Percentiles rank a stretch among this genome's conserved stretches.
phyloP scores from a whole-genome alignment of 225 moss, liverwort and hornwort genomes.

The Thuidium tamariscinum region DNA sequence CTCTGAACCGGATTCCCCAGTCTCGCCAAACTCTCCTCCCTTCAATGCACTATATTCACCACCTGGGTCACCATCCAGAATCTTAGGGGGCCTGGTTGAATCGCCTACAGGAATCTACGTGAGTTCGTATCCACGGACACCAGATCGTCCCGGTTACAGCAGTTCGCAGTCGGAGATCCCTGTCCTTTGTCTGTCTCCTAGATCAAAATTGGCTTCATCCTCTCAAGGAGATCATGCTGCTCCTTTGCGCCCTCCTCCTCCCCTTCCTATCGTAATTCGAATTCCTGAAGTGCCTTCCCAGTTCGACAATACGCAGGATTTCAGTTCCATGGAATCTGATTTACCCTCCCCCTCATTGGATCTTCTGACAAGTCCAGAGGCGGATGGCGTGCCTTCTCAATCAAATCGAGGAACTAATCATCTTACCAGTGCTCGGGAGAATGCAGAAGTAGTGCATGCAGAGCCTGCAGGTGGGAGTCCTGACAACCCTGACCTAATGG shows the following conservation, averaged over 20 bases:
- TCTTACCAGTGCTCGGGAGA: background rate
- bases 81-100: background rate
- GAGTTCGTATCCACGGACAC: background rate
- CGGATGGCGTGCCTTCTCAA: background rate
- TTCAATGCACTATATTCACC: constrained; percentile 38
- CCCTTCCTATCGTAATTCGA: background rate
- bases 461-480: background rate
- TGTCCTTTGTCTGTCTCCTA: constrained; percentile 20
- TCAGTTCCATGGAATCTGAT: background rate
- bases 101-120: constrained; percentile 10
- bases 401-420: background rate
- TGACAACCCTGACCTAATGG: background rate
- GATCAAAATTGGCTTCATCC: background rate
- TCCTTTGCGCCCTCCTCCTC: constrained; percentile 29
- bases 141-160: background rate
- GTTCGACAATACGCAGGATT: background rate
- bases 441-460: background rate
- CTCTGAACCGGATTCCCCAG: constrained; percentile 29
- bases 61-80: constrained; percentile 20
- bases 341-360: background rate
- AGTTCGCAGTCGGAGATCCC: constrained; percentile 24
- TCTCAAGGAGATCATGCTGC: constrained; percentile 7
- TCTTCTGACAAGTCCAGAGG: background rate
- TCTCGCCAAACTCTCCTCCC: constrained; percentile 21
- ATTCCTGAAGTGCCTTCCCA: constrained; percentile 3